A percentile compares a stretch with the other conserved stretches of the same genome.
phyloP scores from a whole-genome alignment of 192 early-diverging fungal species.

The Rhizophagus sp. region DNA sequence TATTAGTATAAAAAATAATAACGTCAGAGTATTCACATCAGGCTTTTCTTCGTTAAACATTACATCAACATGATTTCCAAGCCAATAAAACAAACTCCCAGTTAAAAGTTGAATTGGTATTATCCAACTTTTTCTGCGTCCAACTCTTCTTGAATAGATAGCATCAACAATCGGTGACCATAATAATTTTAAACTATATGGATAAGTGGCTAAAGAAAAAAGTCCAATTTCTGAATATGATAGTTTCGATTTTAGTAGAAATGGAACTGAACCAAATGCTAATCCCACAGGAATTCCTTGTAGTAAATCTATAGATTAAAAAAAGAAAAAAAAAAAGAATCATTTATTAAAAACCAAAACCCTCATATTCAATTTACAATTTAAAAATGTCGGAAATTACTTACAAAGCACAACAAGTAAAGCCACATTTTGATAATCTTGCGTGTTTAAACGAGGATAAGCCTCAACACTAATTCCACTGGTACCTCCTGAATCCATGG shows the following conservation, averaged over 20 bases:
- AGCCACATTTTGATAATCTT: constrained; percentile 46
- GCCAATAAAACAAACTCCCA: constrained; percentile 75
- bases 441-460: constrained; percentile 13
- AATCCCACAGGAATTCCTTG: constrained; percentile 96
- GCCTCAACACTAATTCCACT: constrained; percentile 2
- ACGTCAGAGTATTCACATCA: constrained; percentile 69
- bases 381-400: constrained; percentile 16
- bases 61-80: constrained; percentile 77
- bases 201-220: constrained; percentile 93
- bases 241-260: constrained; percentile 91
- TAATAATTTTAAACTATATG: constrained; percentile 96
- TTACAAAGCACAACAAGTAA: constrained; percentile 59
- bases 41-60: constrained; percentile 54
- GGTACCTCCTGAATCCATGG: neutral
- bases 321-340: neutral
- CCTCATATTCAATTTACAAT: neutral
- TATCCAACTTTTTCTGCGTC: constrained; percentile 96
- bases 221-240: constrained; percentile 91
- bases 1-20: constrained; percentile 80
- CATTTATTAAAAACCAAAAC: constrained; percentile 15
- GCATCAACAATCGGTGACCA: constrained; percentile 99
- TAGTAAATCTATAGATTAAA: constrained; percentile 62
- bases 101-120: constrained; percentile 94
- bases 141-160: constrained; percentile 76
- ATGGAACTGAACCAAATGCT: constrained; percentile 89